Evolutionary conservation across 768 basidiomycete species (phyloP).

Genomic region (Naganishia antarctica): DNA sequence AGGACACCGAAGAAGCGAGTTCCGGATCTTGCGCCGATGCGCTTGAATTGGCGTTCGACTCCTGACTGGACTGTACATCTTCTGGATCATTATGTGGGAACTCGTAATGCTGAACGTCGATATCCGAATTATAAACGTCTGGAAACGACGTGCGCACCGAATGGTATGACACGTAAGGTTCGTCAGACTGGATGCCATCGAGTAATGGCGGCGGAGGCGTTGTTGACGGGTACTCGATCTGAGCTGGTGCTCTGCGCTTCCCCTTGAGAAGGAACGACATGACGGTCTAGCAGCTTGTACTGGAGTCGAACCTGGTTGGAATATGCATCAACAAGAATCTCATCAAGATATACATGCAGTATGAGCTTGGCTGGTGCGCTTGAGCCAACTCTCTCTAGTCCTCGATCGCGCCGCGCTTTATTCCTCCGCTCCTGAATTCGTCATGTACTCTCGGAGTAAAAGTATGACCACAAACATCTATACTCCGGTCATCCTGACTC

Average conservation of each 20-base stretch:
- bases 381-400: neutral
- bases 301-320: too few relatives aligned
- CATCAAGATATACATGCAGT: neutral
- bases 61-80: neutral
- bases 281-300: neutral
- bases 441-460: too few relatives aligned
- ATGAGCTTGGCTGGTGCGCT: constrained; percentile 5
- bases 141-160: constrained; percentile 43
- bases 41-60: neutral
- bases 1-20: constrained; percentile 38
- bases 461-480: too few relatives aligned
- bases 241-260: constrained; percentile 7
- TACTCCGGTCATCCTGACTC: too few relatives aligned
- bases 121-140: constrained; percentile 25
- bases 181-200: constrained; percentile 14
- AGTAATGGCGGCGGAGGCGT: constrained; percentile 3
- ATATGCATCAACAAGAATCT: neutral
- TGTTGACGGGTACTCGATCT: neutral
- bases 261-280: constrained; percentile 15
- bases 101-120: constrained; percentile 12
- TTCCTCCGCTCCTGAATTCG: neutral
- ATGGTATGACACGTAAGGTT: constrained; percentile 37
- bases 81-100: constrained; percentile 9
- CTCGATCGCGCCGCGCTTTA: constrained; percentile 15
- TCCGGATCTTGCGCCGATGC: constrained; percentile 32